Evolutionary conservation across 78 protist species (phyloP).

Genomic region (Tieghemostelium lacteum): DNA sequence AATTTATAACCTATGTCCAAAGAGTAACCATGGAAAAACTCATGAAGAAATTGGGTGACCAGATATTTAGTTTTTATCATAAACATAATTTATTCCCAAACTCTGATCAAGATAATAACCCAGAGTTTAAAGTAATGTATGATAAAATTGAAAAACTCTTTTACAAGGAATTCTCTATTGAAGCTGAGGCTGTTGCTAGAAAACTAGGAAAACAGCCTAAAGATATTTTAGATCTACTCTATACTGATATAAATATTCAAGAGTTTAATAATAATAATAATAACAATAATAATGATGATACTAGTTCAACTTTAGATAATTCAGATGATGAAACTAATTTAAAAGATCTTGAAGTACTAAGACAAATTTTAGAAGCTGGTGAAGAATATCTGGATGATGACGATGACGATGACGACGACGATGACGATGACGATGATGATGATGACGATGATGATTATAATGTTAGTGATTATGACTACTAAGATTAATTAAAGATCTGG

Average conservation of each 20-base stretch:
- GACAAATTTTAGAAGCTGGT: background rate
- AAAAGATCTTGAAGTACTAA: background rate
- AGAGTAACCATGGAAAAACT: slow-evolving; percentile 25
- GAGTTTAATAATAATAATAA: background rate
- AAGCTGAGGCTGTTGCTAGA: background rate
- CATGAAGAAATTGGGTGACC: slow-evolving; percentile 49
- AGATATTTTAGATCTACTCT: too few relatives aligned
- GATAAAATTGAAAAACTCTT: slow-evolving; percentile 3
- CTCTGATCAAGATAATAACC: background rate
- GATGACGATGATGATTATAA: background rate
- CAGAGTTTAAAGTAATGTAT: background rate
- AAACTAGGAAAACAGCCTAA: background rate
- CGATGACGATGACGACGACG: slow-evolving; percentile 1
- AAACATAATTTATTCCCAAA: background rate
- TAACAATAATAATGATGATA: background rate
- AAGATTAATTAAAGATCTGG: too few relatives aligned
- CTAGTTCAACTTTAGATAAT: background rate
- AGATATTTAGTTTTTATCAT: slow-evolving; percentile 38
- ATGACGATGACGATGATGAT: background rate
- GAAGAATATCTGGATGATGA: background rate
- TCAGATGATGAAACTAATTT: background rate
- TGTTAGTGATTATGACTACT: too few relatives aligned
- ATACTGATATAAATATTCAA: slow-evolving; percentile 3
- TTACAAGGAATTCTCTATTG: background rate
- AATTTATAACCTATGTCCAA: background rate